These are phyloP conservation scores for Bipolaris sorokiniana DNA, from an alignment of 2,329 filamentous ascomycete species.

Conservation along the genomic window DNA sequence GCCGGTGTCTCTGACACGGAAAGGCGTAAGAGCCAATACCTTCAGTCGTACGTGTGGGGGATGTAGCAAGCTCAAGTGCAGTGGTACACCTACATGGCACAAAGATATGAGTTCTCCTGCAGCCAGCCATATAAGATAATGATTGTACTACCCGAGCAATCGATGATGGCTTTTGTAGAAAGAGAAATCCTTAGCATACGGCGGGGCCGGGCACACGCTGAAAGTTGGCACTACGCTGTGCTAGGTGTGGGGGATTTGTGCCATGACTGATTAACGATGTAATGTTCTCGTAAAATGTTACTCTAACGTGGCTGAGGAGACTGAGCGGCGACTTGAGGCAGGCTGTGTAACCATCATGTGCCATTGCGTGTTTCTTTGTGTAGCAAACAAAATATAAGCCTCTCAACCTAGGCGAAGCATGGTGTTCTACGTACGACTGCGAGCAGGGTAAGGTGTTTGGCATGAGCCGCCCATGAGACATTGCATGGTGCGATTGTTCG, in stretches of 20 bases:
- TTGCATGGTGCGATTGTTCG: slow-evolving; percentile 9
- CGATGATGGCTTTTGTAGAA: slow-evolving; percentile 15
- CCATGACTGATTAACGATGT: slow-evolving; percentile 22
- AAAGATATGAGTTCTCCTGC: slow-evolving; percentile 11
- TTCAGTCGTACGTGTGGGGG: slow-evolving; percentile 12
- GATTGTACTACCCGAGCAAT: slow-evolving; percentile 12
- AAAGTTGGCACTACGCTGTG: slow-evolving; percentile 34
- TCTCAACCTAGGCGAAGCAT: slow-evolving; percentile 17
- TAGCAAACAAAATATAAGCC: slow-evolving; percentile 12
- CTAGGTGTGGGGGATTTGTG: slow-evolving; percentile 35
- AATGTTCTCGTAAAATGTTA: slow-evolving; percentile 27
- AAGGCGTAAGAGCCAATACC: neutral
- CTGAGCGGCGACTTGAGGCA: slow-evolving; percentile 8
- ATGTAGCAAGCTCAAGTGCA: slow-evolving; percentile 18
- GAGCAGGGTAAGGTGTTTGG: slow-evolving; percentile 3
- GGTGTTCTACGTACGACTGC: slow-evolving; percentile 14
- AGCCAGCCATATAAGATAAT: slow-evolving; percentile 11
- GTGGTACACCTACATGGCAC: slow-evolving; percentile 15
- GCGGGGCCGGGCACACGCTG: slow-evolving; percentile 28
- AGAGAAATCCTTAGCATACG: slow-evolving; percentile 14
- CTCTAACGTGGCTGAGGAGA: slow-evolving; percentile 21
- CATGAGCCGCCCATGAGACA: slow-evolving; percentile 4
- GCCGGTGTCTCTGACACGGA: slow-evolving; percentile 7
- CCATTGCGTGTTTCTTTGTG: slow-evolving; percentile 19
- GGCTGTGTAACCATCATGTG: slow-evolving; percentile 16